Evolutionary conservation across 2,329 filamentous ascomycete species (phyloP), one percentile per base, ranked within the genome.

Genomic region (Aspergillus sp.): DNA sequence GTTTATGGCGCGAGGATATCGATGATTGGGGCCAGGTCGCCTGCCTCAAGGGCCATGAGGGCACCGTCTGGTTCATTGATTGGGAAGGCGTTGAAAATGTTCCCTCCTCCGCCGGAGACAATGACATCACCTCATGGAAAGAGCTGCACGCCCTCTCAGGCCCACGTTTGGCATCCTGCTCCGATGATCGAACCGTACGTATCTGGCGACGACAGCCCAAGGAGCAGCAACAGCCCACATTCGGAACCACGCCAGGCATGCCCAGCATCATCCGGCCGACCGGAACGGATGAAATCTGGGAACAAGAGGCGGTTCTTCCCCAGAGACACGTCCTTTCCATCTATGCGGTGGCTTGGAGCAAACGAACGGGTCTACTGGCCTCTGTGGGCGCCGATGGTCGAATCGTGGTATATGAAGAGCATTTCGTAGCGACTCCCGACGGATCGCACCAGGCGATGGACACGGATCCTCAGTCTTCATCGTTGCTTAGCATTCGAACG

Each of bases 1-100:
- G 91, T 46, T 70, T 97, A 46, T 97, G 91, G 83, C 80, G 86
- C 37, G 90, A 95, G 70, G 91, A 96, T 66, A 77, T 81, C 31
- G 91, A 96, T 60, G 91, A 97, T 64, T 98, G 93, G 93, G 86
- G 86, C 8, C 95, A 91, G 60, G 86, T 95, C 27, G 80, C 86
- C 7, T 80, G 90, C 37, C 73, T 97, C 27, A 81, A 85, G 54
- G 90, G 87, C 1, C 91, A 97, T 62, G 72, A 70, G 27, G 87
- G 85, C 2, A 98, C 93, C 2, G 90, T 97, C 8, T 98, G 93
- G 93, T 86, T 82, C 52, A 64, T 96, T 10, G 83, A 90, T 43
- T 84, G 81, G 65, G 81, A 84, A 55, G 68, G 67, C 1, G 57
- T 61, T 11, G 69, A 70, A 12, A 69, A 60, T 51, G 41, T 48